phyloP scores from a whole-genome alignment of 768 basidiomycete genomes.

The Mrakia hoshinonis region DNA sequence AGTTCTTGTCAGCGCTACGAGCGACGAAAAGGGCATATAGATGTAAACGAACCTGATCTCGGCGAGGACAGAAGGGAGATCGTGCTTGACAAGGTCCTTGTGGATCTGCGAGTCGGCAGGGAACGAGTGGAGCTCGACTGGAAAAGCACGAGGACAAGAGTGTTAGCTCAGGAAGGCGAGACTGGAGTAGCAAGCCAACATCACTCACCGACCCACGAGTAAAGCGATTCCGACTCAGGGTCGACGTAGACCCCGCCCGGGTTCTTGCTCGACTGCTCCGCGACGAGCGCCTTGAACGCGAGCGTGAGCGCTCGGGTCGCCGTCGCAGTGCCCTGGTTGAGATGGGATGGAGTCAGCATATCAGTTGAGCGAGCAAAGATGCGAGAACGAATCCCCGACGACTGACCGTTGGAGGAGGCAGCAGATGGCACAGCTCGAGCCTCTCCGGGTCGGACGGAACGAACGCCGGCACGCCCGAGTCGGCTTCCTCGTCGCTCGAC shows the following conservation, averaged over 20 bases:
- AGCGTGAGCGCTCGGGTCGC: not conserved
- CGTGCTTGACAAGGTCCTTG: conserved; percentile 50
- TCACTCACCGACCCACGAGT: conserved; percentile 46
- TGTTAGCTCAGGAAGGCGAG: not conserved
- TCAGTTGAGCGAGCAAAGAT: not conserved
- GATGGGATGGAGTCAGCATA: not conserved
- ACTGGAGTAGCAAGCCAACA: not conserved
- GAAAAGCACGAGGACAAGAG: not conserved
- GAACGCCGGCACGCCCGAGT: not conserved
- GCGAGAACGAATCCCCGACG: conserved; percentile 51
- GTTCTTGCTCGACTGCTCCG: conserved; percentile 39
- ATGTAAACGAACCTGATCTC: conserved; percentile 50
- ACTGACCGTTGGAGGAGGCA: conserved; percentile 46
- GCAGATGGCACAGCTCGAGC: not conserved
- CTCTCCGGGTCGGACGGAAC: not conserved
- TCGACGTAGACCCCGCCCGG: conserved; percentile 67
- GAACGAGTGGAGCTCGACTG: conserved; percentile 56
- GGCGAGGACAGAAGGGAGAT: conserved; percentile 58
- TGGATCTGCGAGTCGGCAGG: conserved; percentile 48
- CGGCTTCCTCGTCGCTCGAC: not conserved
- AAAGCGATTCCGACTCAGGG: conserved; percentile 43
- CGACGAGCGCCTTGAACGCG: not conserved
- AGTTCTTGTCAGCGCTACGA: not conserved
- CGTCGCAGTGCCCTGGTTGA: conserved; percentile 36
- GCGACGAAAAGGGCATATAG: not conserved